A percentile compares a stretch with the other conserved stretches of the same genome.
Conservation (phyloP, 805 yeast genomes). For the Metschnikowia colocasiae region DNA sequence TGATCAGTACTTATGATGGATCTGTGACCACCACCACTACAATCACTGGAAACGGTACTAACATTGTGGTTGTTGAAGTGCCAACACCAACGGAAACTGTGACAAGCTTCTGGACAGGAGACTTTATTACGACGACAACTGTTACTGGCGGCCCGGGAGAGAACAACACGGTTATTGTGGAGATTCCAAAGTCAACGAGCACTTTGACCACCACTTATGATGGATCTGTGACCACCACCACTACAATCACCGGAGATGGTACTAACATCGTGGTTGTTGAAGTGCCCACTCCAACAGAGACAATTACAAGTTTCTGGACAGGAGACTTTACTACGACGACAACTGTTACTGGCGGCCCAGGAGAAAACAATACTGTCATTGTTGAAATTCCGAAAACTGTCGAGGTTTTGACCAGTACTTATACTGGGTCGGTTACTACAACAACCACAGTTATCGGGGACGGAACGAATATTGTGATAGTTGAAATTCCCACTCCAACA, state of each 20-base stretch:
- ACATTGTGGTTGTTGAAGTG: constrained; percentile 10
- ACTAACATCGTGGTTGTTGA: constrained; percentile 21
- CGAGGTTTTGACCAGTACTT: constrained; percentile 17
- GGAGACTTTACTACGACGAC: constrained; percentile 1
- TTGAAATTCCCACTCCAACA: constrained; percentile 11
- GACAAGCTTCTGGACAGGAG: constrained; percentile 13
- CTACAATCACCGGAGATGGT: constrained; percentile 15
- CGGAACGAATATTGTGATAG: no score
- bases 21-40: no score
- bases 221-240: constrained; percentile 8
- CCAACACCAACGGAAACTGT: constrained; percentile 10
- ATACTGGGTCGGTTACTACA: constrained; percentile 4
- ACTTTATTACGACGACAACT: constrained; percentile 7
- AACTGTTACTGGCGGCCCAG: constrained; percentile 5
- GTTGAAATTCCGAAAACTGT: no score
- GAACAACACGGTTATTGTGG: constrained; percentile 16
- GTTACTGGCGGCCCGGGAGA: constrained; percentile 7
- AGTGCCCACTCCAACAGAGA: constrained; percentile 9
- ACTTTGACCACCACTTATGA: constrained; percentile 18
- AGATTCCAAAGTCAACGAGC: no score
- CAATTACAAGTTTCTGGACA: constrained; percentile 9
- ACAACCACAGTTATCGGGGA: constrained; percentile 11
- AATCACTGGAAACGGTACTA: no score
- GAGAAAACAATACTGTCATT: constrained; percentile 8
- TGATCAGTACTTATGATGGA: no score